A percentile compares a stretch with the other conserved stretches of the same genome.
Evolutionary conservation across 2,329 filamentous ascomycete genomes (phyloP).

Genomic region (Reticulascus tulasneorum): DNA sequence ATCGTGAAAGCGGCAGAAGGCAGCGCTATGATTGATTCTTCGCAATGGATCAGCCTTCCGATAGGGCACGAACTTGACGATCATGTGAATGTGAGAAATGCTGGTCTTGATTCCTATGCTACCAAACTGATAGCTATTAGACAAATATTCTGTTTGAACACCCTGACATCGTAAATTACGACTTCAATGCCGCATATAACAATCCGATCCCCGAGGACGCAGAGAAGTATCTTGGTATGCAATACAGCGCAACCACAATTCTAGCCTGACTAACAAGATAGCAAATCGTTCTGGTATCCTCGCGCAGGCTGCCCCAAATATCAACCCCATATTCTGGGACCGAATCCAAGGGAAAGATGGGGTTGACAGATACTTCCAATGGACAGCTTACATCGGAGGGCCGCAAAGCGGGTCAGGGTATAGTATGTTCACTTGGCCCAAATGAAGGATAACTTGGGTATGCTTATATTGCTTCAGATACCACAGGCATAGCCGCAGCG

Average conservation of each 20-base stretch:
- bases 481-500: background rate
- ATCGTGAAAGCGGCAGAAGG: background rate
- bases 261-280: background rate
- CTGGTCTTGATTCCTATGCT: background rate
- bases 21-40: background rate
- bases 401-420: background rate
- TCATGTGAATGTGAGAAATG: background rate
- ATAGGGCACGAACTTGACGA: background rate
- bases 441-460: no score
- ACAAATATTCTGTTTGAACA: background rate
- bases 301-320: background rate
- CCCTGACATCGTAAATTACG: background rate
- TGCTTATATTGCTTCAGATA: background rate
- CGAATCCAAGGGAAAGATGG: background rate
- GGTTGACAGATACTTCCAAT: background rate
- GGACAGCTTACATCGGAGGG: background rate
- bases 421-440: background rate
- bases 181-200: slow-evolving; percentile 1
- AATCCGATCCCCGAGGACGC: background rate
- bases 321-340: background rate
- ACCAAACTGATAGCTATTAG: background rate
- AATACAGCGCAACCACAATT: background rate
- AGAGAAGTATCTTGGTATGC: background rate
- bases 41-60: background rate
- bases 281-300: background rate